Evolutionary conservation across 768 basidiomycete genomes (phyloP).

Genomic region (Tulasnella sp.): DNA sequence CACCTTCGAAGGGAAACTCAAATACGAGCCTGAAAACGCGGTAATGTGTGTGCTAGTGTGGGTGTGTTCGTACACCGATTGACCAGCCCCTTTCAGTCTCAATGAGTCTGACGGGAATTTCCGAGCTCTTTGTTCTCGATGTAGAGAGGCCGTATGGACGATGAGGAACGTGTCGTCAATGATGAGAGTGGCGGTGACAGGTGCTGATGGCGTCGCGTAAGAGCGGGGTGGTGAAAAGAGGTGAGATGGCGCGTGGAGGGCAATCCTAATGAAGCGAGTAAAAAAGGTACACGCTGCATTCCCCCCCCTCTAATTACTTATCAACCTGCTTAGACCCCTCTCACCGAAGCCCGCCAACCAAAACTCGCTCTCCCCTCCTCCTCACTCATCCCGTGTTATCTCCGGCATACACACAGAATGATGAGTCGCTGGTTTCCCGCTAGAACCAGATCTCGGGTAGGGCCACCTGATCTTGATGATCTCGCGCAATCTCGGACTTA

Average conservation of each 20-base stretch:
- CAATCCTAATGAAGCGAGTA: background rate
- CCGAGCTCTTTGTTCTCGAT: background rate
- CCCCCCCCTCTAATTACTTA: background rate
- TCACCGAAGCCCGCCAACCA: background rate
- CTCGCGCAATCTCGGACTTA: constrained; percentile 15
- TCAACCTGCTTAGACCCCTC: background rate
- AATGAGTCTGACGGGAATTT: background rate
- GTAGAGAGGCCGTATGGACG: background rate
- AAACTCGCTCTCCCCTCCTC: background rate
- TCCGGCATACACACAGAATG: background rate
- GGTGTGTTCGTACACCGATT: background rate
- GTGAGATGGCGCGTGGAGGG: constrained; percentile 9
- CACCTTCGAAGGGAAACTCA: background rate
- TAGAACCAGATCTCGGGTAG: constrained; percentile 16
- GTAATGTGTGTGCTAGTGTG: constrained; percentile 8
- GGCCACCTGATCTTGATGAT: constrained; percentile 19
- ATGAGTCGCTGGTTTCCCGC: background rate
- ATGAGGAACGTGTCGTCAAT: background rate
- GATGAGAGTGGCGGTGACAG: background rate
- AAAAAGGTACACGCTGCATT: background rate
- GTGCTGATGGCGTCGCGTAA: background rate
- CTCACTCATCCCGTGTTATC: background rate
- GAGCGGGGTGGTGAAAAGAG: background rate
- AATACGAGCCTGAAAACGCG: background rate
- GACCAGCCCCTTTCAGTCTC: background rate